Evolutionary conservation across 2,329 filamentous ascomycete species (phyloP), one percentile per base, ranked within the genome.

Genomic region (Neofusicoccum cordaticola): DNA sequence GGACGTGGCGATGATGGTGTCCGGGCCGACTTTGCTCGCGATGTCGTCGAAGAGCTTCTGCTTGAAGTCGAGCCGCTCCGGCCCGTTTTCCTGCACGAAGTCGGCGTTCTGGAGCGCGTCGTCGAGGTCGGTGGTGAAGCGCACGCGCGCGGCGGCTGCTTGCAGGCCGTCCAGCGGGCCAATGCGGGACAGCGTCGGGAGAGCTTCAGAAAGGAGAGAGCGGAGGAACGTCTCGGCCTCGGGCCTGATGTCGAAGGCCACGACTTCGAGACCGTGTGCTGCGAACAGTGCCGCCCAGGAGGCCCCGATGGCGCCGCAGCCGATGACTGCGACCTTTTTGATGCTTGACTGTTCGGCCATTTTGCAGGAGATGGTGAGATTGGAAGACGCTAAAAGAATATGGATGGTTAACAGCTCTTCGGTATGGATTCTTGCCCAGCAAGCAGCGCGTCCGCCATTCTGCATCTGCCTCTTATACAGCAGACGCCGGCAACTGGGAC

Each of bases 251-350:
- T 82, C 79, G n/a, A 76, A 78, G 17, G 77, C 76, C 4, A 78
- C 69, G n/a, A 81, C 79, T 17, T 69, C 68, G n/a, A 77, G 66
- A 19, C 77, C 77, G 52, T 74, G 71, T 4, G 77, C 71, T 0
- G 79, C 71, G 57, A 79, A 80, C 0, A 80, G 70, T 9, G 75
- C 76, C 1, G 78, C 75, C 79, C 80, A 82, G 11, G 74, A 77
- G 17, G 78, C 74, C 15, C 78, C 78, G 17, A 80, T 80, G 13
- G 75, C 71, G 4, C 78, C 77, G 34, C 71, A 74, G 9, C 77
- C 78, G 47, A 79, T 73, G 4, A 79, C 70, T 51, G 69, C 70
- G n/a, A 75, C 68, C 6, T 68, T 72, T 34, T 69, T 69, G 66
- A 67, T 66, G 27, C 34, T 19, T 17, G 50, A 27, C 19, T 39